These are phyloP conservation scores for Chalciporus piperatus DNA, from an alignment of 768 basidiomycete species.

Conservation along the genomic window DNA sequence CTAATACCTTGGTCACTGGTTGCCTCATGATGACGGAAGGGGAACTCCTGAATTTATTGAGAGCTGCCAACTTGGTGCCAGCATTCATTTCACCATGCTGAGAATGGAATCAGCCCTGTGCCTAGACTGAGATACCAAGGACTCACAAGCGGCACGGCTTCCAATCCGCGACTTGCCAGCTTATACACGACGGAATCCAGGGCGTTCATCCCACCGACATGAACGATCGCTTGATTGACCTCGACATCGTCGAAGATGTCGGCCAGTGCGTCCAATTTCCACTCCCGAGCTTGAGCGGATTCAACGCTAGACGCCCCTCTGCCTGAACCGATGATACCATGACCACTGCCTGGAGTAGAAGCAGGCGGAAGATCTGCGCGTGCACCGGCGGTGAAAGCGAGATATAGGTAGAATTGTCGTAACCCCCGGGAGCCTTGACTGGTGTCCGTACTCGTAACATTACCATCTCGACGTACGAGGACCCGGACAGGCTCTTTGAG, in stretches of 20 bases:
- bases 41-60: slow-evolving; percentile 79
- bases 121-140: not conserved
- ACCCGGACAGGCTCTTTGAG: slow-evolving; percentile 96
- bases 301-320: slow-evolving; percentile 77
- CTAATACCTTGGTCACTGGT: slow-evolving; percentile 68
- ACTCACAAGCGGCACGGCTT: slow-evolving; percentile 85
- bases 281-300: slow-evolving; percentile 83
- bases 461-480: slow-evolving; percentile 90
- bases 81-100: slow-evolving; percentile 94
- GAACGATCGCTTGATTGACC: slow-evolving; percentile 75
- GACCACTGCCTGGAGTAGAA: slow-evolving; percentile 50
- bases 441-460: slow-evolving; percentile 67
- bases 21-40: slow-evolving; percentile 60
- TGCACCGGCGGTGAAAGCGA: slow-evolving; percentile 89
- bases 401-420: slow-evolving; percentile 94
- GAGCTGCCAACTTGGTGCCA: slow-evolving; percentile 71
- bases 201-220: slow-evolving; percentile 84
- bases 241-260: slow-evolving; percentile 90
- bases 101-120: slow-evolving; percentile 12
- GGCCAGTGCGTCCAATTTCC: slow-evolving; percentile 91
- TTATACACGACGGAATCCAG: slow-evolving; percentile 91
- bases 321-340: slow-evolving; percentile 94
- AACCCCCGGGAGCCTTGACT: slow-evolving; percentile 76
- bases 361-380: slow-evolving; percentile 52
- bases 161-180: slow-evolving; percentile 78